Evolutionary conservation across 2,329 filamentous ascomycete species (phyloP).

Genomic region (Thelonectria olida): DNA sequence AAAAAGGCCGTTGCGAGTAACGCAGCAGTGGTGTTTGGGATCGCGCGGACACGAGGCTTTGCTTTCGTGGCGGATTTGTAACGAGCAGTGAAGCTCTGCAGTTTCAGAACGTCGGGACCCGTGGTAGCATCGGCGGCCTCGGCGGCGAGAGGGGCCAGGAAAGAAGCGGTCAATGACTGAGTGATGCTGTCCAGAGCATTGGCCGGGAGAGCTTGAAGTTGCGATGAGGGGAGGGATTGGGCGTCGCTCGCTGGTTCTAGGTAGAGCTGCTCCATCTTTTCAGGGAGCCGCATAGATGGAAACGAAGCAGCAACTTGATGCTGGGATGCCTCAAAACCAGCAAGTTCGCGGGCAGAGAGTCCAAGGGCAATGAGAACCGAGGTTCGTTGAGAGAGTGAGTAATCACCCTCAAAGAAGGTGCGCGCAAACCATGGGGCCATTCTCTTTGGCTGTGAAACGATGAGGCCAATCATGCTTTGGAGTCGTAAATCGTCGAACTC

Average conservation of each 20-base stretch:
- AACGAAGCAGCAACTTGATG: constrained; percentile 67
- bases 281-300: constrained; percentile 82
- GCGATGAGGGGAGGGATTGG: constrained; percentile 40
- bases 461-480: constrained; percentile 82
- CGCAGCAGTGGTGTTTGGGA: constrained; percentile 80
- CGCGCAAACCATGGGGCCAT: constrained; percentile 88
- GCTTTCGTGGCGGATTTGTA: constrained; percentile 47
- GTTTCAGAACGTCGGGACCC: constrained; percentile 86
- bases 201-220: constrained; percentile 60
- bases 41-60: constrained; percentile 60
- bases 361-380: constrained; percentile 85
- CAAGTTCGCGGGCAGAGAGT: constrained; percentile 83
- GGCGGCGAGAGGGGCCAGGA: constrained; percentile 84
- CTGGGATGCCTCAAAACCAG: constrained; percentile 73
- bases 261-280: constrained; percentile 78
- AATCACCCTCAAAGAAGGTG: constrained; percentile 91
- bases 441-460: constrained; percentile 77
- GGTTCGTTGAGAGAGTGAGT: constrained; percentile 85
- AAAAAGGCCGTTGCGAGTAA: constrained; percentile 83
- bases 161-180: constrained; percentile 71
- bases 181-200: constrained; percentile 76
- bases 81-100: constrained; percentile 83
- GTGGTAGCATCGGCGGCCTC: constrained; percentile 81
- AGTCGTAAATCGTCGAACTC: constrained; percentile 79
- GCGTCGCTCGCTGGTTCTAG: constrained; percentile 45